Conservation (phyloP, 2,329 filamentous ascomycete species). For the Fulvia fulva region DNA sequence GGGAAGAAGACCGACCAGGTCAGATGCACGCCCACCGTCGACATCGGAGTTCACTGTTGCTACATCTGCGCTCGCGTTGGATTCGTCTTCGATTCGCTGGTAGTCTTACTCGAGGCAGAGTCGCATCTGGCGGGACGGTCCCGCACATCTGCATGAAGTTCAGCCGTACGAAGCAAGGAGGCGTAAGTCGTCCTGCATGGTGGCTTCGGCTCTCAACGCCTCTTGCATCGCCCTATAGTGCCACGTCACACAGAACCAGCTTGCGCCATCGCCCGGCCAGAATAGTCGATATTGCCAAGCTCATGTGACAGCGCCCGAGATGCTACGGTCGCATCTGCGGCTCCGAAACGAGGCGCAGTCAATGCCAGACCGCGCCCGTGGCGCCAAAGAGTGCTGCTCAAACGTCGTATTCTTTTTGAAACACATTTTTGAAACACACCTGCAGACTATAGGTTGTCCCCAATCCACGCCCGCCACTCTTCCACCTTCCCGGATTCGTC, state of each 20-base stretch:
- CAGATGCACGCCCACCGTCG: too few species aligned
- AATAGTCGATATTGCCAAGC: background rate
- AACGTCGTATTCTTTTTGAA: background rate
- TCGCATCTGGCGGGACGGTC: background rate
- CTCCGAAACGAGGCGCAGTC: background rate
- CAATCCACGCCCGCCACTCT: constrained; percentile 90
- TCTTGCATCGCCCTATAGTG: background rate
- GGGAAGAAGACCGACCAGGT: too few species aligned
- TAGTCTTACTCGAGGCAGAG: too few species aligned
- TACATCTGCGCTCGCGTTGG: too few species aligned
- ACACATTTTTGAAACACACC: background rate
- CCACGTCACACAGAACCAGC: background rate
- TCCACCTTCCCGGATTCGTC: constrained; percentile 56
- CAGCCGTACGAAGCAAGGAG: background rate
- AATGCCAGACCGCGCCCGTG: background rate
- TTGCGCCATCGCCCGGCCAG: too few species aligned
- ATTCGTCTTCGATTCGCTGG: too few species aligned
- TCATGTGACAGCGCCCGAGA: background rate
- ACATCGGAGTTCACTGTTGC: too few species aligned
- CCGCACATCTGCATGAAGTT: background rate
- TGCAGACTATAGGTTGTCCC: constrained; percentile 58
- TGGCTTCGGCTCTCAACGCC: background rate
- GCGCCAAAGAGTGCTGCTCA: background rate
- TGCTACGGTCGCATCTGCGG: background rate
- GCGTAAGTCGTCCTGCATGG: background rate